phyloP scores from a whole-genome alignment of 495 filamentous ascomycete species.

The Penicillium ucsense region DNA sequence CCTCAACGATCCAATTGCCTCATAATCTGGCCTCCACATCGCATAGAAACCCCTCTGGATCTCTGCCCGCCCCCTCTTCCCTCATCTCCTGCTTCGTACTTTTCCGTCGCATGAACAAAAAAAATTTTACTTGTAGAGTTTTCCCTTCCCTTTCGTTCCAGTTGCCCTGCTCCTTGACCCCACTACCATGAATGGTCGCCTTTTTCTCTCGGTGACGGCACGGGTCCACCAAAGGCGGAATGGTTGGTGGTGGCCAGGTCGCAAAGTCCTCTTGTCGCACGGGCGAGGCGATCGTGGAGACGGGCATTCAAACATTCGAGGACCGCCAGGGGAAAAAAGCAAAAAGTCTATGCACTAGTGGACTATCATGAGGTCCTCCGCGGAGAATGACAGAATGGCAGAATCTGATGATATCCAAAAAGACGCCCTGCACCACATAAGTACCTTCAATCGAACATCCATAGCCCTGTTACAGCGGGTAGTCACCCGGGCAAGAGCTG shows the following conservation, averaged over 20 bases:
- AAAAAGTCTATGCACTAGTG: constrained; percentile 1
- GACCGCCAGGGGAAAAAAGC: background rate
- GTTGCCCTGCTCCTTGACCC: constrained; percentile 5
- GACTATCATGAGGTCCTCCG: background rate
- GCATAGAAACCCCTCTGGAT: no score
- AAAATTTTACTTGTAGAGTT: background rate
- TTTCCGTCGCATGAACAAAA: background rate
- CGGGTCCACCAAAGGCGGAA: constrained; percentile 8
- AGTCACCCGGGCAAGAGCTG: no score
- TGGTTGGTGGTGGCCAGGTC: constrained; percentile 9
- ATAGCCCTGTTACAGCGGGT: no score
- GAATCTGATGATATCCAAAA: no score
- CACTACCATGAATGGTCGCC: constrained; percentile 5
- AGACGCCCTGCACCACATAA: no score
- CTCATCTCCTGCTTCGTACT: constrained; percentile 5
- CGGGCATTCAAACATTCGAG: no score
- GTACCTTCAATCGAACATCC: no score
- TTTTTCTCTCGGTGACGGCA: constrained; percentile 8
- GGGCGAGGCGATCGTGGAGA: constrained; percentile 1
- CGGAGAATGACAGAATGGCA: background rate
- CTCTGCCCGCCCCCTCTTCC: background rate
- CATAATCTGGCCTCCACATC: no score
- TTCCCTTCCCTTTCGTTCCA: constrained; percentile 6
- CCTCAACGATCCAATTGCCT: no score
- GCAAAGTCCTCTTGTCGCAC: constrained; percentile 4